A percentile compares a stretch with the other conserved stretches of the same genome.
phyloP scores from a whole-genome alignment of 208 protist species.

The Trypanosoma cruzi region DNA sequence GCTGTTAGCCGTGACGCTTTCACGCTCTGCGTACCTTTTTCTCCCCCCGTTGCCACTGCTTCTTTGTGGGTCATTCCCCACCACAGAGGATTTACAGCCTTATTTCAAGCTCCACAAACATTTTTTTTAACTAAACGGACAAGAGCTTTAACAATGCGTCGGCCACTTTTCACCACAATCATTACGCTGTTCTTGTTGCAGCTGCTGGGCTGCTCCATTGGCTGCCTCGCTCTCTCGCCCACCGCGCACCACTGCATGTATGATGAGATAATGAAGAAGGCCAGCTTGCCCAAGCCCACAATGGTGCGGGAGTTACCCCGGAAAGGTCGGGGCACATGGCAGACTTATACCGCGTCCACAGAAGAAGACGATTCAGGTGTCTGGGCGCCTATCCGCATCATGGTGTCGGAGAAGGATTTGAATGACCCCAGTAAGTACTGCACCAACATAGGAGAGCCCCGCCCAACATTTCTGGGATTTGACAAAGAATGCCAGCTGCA shows the following conservation, averaged over 20 bases:
- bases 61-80: too few relatives aligned
- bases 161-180: too few relatives aligned
- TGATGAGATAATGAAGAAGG: background rate
- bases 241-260: slow-evolving; percentile 4
- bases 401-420: slow-evolving; percentile 34
- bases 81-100: too few relatives aligned
- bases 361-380: background rate
- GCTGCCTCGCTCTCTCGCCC: slow-evolving; percentile 3
- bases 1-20: too few relatives aligned
- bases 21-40: too few relatives aligned
- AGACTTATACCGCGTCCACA: slow-evolving; percentile 1
- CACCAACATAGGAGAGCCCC: slow-evolving; percentile 22
- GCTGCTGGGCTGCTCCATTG: too few relatives aligned
- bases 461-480: slow-evolving; percentile 22
- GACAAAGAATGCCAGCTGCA: slow-evolving; percentile 20
- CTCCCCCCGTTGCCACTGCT: too few relatives aligned
- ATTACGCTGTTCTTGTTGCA: too few relatives aligned
- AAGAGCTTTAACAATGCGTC: too few relatives aligned
- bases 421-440: slow-evolving; percentile 40
- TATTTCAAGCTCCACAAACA: too few relatives aligned
- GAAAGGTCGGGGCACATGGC: background rate
- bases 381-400: slow-evolving; percentile 48
- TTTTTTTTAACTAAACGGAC: too few relatives aligned
- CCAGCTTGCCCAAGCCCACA: background rate
- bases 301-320: slow-evolving; percentile 40